phyloP scores from a whole-genome alignment of 345 rosid genomes.

The Turritis glabra region DNA sequence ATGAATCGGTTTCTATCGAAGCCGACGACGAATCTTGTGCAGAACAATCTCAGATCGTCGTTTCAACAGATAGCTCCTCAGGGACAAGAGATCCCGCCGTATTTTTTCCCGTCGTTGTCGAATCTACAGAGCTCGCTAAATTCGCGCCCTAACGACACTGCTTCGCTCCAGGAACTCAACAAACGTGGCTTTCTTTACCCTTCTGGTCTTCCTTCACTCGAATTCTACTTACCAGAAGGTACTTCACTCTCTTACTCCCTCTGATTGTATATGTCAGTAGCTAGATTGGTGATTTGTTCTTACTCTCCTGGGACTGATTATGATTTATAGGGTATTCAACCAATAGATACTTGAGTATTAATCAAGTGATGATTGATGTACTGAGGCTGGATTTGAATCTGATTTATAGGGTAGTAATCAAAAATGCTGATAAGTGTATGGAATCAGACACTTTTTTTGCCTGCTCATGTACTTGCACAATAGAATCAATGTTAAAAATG shows the following conservation, averaged over 20 bases:
- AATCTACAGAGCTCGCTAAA: conserved; percentile 43
- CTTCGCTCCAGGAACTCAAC: conserved; percentile 35
- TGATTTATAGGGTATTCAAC: neutral
- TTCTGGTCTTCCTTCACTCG: conserved; percentile 75
- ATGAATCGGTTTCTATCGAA: conserved; percentile 53
- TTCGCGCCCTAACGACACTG: conserved; percentile 46
- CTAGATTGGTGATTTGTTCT: conserved; percentile 3
- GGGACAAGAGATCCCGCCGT: conserved; percentile 45
- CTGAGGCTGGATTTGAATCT: no score
- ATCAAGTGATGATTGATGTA: neutral
- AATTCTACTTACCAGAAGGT: conserved; percentile 95
- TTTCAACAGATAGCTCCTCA: conserved; percentile 35
- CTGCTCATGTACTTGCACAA: neutral
- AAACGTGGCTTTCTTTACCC: conserved; percentile 69
- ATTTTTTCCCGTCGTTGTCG: conserved; percentile 62
- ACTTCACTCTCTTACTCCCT: neutral
- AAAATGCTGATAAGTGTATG: no score
- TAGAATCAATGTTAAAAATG: neutral
- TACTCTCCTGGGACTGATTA: neutral
- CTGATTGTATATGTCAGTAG: neutral
- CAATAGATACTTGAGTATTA: neutral
- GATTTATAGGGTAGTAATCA: no score
- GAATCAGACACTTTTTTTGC: neutral
- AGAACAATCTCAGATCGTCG: conserved; percentile 36
- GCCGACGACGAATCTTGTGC: conserved; percentile 38